A percentile compares a stretch with the other conserved stretches of the same genome.
phyloP scores from a whole-genome alignment of 2,329 filamentous ascomycete genomes.

The Bipolaris sorokiniana region DNA sequence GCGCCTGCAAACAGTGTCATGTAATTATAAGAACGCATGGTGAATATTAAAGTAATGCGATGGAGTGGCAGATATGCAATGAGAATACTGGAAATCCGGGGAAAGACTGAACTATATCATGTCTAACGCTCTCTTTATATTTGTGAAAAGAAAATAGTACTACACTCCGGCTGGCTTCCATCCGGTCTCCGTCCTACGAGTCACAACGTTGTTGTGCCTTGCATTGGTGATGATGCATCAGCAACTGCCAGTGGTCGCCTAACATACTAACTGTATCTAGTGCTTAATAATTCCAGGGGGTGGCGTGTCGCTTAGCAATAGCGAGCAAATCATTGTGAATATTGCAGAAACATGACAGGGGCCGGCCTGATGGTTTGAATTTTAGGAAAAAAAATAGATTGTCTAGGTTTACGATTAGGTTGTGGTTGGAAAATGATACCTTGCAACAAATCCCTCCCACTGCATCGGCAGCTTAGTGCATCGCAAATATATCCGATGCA shows the following conservation, averaged over 20 bases:
- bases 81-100: no score
- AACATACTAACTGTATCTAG: constrained; percentile 5
- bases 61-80: not conserved
- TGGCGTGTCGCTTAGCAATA: constrained; percentile 3
- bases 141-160: not conserved
- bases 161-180: not conserved
- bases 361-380: no score
- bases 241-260: constrained; percentile 3
- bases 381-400: no score
- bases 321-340: not conserved
- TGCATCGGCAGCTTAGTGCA: no score
- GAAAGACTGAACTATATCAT: not conserved
- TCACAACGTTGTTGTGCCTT: constrained; percentile 2
- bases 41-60: not conserved
- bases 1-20: constrained; percentile 26
- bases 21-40: constrained; percentile 28
- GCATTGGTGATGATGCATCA: constrained; percentile 11
- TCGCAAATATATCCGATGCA: no score
- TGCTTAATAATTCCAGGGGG: constrained; percentile 8
- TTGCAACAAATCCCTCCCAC: no score
- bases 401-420: no score
- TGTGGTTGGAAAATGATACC: no score
- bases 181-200: constrained; percentile 1
- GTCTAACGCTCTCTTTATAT: not conserved
- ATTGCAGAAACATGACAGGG: no score